These are phyloP conservation scores for Colletotrichum sp. DNA, from an alignment of 2,329 filamentous ascomycete genomes.

Conservation along the genomic window DNA sequence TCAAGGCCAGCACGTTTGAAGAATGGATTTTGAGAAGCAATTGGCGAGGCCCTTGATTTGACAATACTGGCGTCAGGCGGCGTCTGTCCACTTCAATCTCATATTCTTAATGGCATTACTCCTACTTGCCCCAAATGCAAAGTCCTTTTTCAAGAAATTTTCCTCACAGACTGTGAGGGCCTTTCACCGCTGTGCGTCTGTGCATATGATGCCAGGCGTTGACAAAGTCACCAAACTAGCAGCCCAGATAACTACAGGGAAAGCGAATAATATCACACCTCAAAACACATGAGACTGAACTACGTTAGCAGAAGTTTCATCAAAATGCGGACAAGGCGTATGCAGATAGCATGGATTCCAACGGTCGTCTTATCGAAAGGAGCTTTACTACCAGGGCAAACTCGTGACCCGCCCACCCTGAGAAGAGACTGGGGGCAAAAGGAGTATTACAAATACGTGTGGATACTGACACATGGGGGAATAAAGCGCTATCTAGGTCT, in stretches of 20 bases:
- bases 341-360: no score
- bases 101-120: neutral
- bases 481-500: no score
- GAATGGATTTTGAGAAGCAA: neutral
- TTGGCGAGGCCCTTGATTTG: neutral
- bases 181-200: neutral
- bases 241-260: neutral
- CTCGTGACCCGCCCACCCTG: neutral
- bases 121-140: neutral
- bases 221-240: neutral
- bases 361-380: neutral
- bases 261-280: neutral
- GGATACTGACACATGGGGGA: neutral
- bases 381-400: neutral
- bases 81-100: neutral
- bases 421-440: neutral
- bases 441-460: neutral
- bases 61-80: neutral
- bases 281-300: neutral
- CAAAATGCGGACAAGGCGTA: neutral
- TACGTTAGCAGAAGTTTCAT: neutral
- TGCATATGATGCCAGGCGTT: neutral
- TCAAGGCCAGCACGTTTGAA: neutral
- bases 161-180: neutral
- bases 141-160: neutral